A percentile compares a stretch with the other conserved stretches of the same genome.
Conservation (phyloP, 352 stramenopile species). For the Phytopythium mirpurense region DNA sequence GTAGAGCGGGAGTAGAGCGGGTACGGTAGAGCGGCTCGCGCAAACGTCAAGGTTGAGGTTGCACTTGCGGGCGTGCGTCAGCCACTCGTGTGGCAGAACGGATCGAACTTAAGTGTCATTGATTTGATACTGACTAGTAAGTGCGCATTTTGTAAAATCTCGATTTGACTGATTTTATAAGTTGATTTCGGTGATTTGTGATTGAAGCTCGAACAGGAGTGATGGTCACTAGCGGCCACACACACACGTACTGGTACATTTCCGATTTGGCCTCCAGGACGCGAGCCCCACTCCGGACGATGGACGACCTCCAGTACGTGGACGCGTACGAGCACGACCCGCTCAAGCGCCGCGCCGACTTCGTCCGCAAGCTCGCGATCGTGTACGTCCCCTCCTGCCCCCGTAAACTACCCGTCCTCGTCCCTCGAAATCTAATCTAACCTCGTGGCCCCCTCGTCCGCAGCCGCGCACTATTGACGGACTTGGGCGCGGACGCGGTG, state of each 20-base stretch:
- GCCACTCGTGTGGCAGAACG: not conserved
- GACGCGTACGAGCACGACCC: constrained; percentile 45
- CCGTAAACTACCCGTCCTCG: not conserved
- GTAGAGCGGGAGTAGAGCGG: too few relatives aligned
- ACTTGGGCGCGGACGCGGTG: constrained; percentile 35
- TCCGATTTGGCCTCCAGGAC: too few relatives aligned
- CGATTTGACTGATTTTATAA: too few relatives aligned
- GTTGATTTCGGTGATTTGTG: too few relatives aligned
- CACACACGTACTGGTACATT: not conserved
- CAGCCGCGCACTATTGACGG: constrained; percentile 38
- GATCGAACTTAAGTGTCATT: too few relatives aligned
- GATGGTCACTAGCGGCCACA: too few relatives aligned
- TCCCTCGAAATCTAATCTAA: not conserved
- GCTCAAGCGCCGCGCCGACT: constrained; percentile 34
- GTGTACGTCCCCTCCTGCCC: constrained; percentile 16
- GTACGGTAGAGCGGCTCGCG: too few relatives aligned
- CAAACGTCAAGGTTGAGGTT: constrained; percentile 8
- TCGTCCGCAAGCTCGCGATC: constrained; percentile 34
- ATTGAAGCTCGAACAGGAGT: too few relatives aligned
- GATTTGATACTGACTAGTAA: too few relatives aligned
- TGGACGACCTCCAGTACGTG: constrained; percentile 56
- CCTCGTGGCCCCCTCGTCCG: not conserved
- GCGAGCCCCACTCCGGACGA: too few relatives aligned
- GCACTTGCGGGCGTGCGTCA: not conserved
- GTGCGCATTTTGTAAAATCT: too few relatives aligned